phyloP scores from a whole-genome alignment of 305 asterid species.

The Fraxinus platypoda region DNA sequence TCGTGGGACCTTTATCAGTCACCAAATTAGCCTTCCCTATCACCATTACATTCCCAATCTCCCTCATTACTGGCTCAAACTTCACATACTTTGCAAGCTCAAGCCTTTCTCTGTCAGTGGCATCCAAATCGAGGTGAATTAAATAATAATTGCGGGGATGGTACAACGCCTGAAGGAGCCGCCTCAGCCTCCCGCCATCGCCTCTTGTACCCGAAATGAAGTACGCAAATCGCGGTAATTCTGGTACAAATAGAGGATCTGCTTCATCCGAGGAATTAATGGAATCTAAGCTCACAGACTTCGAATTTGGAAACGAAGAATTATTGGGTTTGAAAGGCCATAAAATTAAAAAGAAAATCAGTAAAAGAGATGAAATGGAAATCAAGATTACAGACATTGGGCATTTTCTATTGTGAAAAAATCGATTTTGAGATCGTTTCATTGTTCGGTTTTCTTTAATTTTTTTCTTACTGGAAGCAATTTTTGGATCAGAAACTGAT shows the following conservation, averaged over 20 bases:
- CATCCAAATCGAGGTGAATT: constrained; percentile 76
- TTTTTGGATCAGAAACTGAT: background rate
- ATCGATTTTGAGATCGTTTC: constrained; percentile 54
- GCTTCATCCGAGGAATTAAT: background rate
- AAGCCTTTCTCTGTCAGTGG: constrained; percentile 66
- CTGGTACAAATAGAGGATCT: constrained; percentile 33
- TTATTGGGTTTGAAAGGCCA: constrained; percentile 33
- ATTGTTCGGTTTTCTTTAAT: constrained; percentile 27
- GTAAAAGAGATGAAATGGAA: constrained; percentile 36
- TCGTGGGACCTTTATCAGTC: constrained; percentile 78
- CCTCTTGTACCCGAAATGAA: constrained; percentile 66
- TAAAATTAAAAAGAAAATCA: constrained; percentile 33
- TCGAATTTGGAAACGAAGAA: constrained; percentile 25
- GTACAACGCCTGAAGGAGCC: constrained; percentile 77
- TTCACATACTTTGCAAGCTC: constrained; percentile 64
- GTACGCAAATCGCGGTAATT: constrained; percentile 74
- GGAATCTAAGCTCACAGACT: constrained; percentile 22
- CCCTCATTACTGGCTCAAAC: constrained; percentile 48
- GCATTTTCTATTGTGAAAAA: constrained; percentile 39
- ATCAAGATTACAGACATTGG: constrained; percentile 43
- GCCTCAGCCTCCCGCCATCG: constrained; percentile 49
- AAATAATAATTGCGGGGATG: constrained; percentile 83
- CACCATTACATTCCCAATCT: constrained; percentile 72
- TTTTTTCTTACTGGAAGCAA: background rate
- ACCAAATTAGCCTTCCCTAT: constrained; percentile 74